Percentiles rank a stretch among this genome's conserved stretches.
Conservation (phyloP, 257 asterid genomes). For the Plantago ovata region DNA sequence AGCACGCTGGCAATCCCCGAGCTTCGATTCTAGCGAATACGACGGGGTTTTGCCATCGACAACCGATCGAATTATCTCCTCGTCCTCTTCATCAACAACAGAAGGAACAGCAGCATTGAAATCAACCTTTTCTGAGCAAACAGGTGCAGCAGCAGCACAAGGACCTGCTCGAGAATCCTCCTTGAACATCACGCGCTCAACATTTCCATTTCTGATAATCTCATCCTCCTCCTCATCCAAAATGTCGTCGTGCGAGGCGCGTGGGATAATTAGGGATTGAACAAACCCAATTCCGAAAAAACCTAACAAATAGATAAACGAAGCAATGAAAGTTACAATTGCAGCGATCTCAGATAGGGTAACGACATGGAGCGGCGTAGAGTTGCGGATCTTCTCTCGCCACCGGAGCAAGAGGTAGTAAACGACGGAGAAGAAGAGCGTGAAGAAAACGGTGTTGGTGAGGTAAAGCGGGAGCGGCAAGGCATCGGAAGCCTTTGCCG, state of each 20-base stretch:
- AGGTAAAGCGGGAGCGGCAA: constrained; percentile 32
- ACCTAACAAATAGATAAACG: constrained; percentile 40
- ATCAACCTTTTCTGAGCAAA: not conserved
- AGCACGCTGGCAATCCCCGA: constrained; percentile 39
- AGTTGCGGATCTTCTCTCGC: constrained; percentile 43
- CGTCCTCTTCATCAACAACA: not conserved
- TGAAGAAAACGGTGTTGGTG: constrained; percentile 32
- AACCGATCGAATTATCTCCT: not conserved
- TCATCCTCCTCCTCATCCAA: constrained; percentile 25
- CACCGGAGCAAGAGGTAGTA: constrained; percentile 36
- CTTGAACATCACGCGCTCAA: constrained; percentile 25
- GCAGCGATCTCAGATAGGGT: constrained; percentile 37
- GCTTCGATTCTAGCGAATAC: constrained; percentile 34
- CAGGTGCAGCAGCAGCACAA: constrained; percentile 27
- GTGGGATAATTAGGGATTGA: constrained; percentile 31
- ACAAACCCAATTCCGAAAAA: constrained; percentile 41
- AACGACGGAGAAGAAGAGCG: constrained; percentile 43
- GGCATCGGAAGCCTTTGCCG: constrained; percentile 26
- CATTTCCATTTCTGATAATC: not conserved
- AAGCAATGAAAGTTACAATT: constrained; percentile 33
- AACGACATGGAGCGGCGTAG: constrained; percentile 36
- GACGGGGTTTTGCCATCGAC: constrained; percentile 7
- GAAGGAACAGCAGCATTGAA: not conserved
- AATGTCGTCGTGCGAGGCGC: constrained; percentile 23
- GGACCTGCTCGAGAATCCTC: constrained; percentile 29